These are phyloP conservation scores for Nyctanthes arbortristis DNA, from an alignment of 257 asterid species.

Conservation along the genomic window DNA sequence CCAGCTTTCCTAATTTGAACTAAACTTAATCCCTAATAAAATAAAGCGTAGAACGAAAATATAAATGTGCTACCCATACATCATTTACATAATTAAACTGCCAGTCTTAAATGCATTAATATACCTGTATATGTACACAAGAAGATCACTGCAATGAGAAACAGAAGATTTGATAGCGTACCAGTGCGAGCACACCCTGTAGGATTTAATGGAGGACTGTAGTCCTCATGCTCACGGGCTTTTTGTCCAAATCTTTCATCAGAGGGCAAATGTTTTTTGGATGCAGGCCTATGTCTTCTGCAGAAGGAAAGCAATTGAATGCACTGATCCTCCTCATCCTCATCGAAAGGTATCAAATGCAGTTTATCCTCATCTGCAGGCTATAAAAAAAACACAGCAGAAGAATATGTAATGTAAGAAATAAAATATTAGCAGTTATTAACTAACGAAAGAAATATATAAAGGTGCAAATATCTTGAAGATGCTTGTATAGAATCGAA, in stretches of 20 bases:
- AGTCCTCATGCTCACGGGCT: constrained; percentile 52
- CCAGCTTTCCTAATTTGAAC: neutral
- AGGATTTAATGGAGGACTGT: constrained; percentile 68
- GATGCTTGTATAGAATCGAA: constrained; percentile 1
- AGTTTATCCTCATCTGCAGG: constrained; percentile 84
- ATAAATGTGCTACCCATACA: constrained; percentile 13
- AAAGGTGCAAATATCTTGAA: neutral
- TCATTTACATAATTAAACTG: constrained; percentile 9
- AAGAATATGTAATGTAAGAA: constrained; percentile 13
- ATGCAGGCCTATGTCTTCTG: constrained; percentile 77
- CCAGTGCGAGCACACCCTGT: constrained; percentile 97
- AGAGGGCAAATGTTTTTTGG: constrained; percentile 54
- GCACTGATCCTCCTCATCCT: constrained; percentile 86
- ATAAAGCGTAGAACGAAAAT: constrained; percentile 12
- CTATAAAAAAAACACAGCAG: constrained; percentile 38
- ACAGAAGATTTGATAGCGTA: constrained; percentile 31
- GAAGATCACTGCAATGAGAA: constrained; percentile 11
- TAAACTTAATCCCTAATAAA: neutral
- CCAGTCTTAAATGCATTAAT: neutral
- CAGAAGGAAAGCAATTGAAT: constrained; percentile 92
- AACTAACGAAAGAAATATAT: constrained; percentile 7
- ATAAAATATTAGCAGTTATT: constrained; percentile 3
- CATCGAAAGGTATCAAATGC: constrained; percentile 69
- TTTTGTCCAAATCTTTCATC: constrained; percentile 50
- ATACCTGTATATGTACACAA: neutral